Conservation (phyloP, 2,329 filamentous ascomycete species). For the Ambrosiella xylebori region DNA sequence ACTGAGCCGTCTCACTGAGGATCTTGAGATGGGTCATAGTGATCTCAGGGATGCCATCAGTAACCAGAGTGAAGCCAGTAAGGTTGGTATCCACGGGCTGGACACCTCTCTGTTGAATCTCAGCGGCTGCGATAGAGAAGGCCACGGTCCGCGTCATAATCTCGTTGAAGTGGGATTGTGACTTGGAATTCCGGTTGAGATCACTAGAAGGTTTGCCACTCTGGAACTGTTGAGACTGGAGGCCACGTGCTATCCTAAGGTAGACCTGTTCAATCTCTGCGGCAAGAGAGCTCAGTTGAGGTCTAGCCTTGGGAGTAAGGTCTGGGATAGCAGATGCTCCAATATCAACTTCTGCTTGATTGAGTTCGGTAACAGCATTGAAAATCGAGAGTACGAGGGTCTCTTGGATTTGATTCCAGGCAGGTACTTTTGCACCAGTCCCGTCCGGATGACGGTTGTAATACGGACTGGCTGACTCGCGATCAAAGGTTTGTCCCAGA, state of each 20-base stretch:
- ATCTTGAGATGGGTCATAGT: slow-evolving; percentile 74
- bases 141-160: slow-evolving; percentile 52
- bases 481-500: slow-evolving; percentile 44
- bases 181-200: too few relatives aligned
- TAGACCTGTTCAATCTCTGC: too few relatives aligned
- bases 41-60: slow-evolving; percentile 50
- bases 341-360: too few relatives aligned
- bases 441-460: neutral
- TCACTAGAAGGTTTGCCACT: too few relatives aligned
- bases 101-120: slow-evolving; percentile 80
- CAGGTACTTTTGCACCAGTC: too few relatives aligned
- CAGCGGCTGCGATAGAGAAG: slow-evolving; percentile 70
- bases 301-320: too few relatives aligned
- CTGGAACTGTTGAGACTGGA: slow-evolving; percentile 18
- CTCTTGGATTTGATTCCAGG: too few relatives aligned
- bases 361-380: too few relatives aligned
- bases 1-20: slow-evolving; percentile 70
- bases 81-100: slow-evolving; percentile 22
- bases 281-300: too few relatives aligned
- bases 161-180: slow-evolving; percentile 27
- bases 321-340: too few relatives aligned
- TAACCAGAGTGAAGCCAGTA: slow-evolving; percentile 1
- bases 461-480: slow-evolving; percentile 27
- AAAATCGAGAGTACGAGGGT: too few relatives aligned
- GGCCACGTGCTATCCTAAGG: slow-evolving; percentile 39